phyloP scores from a whole-genome alignment of 371 early-diverging fungal species.

The Lichtheimia ramosa region DNA sequence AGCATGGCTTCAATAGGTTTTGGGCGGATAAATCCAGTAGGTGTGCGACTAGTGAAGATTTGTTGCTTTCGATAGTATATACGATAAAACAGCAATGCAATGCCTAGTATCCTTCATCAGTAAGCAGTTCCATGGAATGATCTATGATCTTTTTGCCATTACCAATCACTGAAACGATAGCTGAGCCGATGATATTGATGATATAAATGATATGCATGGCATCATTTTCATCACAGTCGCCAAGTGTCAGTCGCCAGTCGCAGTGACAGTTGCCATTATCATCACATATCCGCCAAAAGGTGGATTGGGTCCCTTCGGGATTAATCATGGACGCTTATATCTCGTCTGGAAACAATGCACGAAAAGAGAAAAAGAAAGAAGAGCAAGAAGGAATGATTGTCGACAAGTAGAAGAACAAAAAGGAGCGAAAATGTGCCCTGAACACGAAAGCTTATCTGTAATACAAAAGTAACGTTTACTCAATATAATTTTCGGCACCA shows the following conservation, averaged over 20 bases:
- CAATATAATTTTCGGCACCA: no score
- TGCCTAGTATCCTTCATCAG: conserved; percentile 6
- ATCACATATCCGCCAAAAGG: conserved; percentile 37
- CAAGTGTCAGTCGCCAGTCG: conserved; percentile 34
- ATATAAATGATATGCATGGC: conserved; percentile 27
- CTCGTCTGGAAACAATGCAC: conserved; percentile 7
- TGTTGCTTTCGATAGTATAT: conserved; percentile 17
- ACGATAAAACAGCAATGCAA: conserved; percentile 20
- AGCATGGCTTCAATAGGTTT: conserved; percentile 41
- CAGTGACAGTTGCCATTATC: conserved; percentile 30
- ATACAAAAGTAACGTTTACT: no score
- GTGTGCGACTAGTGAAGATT: conserved; percentile 21
- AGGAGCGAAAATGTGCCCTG: no score
- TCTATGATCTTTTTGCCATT: no score
- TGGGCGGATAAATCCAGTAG: conserved; percentile 30
- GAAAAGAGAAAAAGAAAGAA: not conserved
- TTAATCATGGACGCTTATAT: conserved; percentile 1
- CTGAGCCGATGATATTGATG: conserved; percentile 22
- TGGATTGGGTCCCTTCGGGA: conserved; percentile 13
- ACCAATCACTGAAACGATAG: conserved; percentile 25
- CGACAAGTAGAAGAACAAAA: no score
- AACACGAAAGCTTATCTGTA: no score
- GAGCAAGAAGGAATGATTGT: not conserved
- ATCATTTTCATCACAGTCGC: conserved; percentile 22
- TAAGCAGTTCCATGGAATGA: not conserved